Conservation (phyloP, 139 green algal species). For the Chlamydomonas eustigma region DNA sequence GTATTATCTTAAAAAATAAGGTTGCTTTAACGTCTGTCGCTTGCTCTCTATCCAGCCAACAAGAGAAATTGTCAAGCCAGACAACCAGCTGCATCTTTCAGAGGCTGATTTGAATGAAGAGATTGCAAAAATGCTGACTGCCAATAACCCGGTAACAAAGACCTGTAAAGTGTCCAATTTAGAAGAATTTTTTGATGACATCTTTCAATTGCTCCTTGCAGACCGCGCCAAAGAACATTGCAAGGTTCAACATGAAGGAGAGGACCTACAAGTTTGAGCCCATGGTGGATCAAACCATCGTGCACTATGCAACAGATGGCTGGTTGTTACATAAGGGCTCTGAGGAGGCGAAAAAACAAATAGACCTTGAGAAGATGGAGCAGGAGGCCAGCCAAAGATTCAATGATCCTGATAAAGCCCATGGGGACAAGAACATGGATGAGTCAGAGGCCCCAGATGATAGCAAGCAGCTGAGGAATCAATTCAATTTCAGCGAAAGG, state of each 20-base stretch:
- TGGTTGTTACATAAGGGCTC: constrained; percentile 73
- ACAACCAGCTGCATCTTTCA: constrained; percentile 71
- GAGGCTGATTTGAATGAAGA: constrained; percentile 79
- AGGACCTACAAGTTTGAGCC: constrained; percentile 55
- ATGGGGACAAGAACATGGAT: constrained; percentile 29
- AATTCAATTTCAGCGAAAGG: constrained; percentile 90
- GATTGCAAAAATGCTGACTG: constrained; percentile 79
- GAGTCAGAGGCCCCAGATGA: constrained; percentile 54
- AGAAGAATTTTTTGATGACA: too few relatives aligned
- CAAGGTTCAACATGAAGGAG: constrained; percentile 73
- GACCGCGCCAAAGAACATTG: constrained; percentile 69
- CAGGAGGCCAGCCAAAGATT: constrained; percentile 40
- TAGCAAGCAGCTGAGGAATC: constrained; percentile 75
- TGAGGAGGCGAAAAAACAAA: constrained; percentile 77
- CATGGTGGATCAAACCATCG: constrained; percentile 79
- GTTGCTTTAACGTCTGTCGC: background rate
- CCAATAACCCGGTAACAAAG: constrained; percentile 66
- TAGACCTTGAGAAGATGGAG: constrained; percentile 69
- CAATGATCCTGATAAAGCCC: constrained; percentile 39
- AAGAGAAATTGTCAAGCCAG: constrained; percentile 66
- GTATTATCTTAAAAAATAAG: background rate
- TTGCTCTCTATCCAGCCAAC: constrained; percentile 48
- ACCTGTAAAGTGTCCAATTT: background rate
- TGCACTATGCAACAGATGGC: constrained; percentile 74
- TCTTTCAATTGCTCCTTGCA: background rate